phyloP scores from a whole-genome alignment of 164 flowering plant species.

The Nymphaea colorata region DNA sequence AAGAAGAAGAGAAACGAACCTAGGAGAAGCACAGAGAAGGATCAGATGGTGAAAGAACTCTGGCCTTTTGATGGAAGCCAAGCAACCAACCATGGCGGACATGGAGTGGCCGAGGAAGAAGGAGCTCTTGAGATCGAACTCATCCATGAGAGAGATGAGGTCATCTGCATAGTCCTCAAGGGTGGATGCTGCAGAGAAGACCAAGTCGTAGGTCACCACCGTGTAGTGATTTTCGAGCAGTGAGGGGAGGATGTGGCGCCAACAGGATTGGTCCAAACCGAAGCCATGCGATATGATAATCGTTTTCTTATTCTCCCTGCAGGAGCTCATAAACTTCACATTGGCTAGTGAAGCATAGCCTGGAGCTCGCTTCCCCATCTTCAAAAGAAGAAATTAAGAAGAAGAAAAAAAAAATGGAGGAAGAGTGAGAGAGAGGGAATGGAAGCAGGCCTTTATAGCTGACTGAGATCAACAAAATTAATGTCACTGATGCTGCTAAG shows the following conservation, averaged over 20 bases:
- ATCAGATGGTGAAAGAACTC: conserved; percentile 59
- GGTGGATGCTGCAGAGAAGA: conserved; percentile 42
- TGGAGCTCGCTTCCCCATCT: no score
- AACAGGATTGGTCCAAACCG: conserved; percentile 67
- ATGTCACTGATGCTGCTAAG: no score
- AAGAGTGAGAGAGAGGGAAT: no score
- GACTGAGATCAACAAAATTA: no score
- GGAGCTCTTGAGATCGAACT: conserved; percentile 24
- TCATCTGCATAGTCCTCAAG: conserved; percentile 60
- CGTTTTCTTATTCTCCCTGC: conserved; percentile 7
- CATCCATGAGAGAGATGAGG: conserved; percentile 56
- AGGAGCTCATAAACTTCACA: no score
- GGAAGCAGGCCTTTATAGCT: no score
- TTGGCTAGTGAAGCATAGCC: no score
- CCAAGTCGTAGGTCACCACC: conserved; percentile 73
- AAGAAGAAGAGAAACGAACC: conserved; percentile 22
- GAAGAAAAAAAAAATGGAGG: no score
- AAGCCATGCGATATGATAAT: conserved; percentile 74
- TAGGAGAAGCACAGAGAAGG: conserved; percentile 77
- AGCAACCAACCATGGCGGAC: conserved; percentile 87
- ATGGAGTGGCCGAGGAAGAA: conserved; percentile 82
- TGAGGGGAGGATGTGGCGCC: conserved; percentile 51
- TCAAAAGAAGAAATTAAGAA: no score
- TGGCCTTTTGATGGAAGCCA: conserved; percentile 73
- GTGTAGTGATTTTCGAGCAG: conserved; percentile 17